phyloP scores from a whole-genome alignment of 768 basidiomycete genomes.

The Panaeolus cyanescens region DNA sequence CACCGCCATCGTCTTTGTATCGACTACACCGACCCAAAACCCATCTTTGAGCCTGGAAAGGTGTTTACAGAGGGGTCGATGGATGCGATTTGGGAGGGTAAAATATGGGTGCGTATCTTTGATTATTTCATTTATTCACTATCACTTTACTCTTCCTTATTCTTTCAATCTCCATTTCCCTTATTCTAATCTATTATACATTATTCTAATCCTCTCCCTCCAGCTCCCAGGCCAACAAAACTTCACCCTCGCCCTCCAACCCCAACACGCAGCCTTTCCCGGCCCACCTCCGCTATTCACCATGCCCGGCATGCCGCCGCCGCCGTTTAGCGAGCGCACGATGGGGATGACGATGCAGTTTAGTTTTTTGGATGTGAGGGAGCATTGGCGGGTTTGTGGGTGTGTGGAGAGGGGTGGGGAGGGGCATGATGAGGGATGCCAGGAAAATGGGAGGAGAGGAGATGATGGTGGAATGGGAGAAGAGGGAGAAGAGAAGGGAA shows the following conservation, averaged over 20 bases:
- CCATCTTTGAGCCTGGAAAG: conserved; percentile 28
- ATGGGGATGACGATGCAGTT: neutral
- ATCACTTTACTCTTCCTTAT: too few species aligned
- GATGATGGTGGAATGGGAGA: neutral
- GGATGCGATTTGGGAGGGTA: conserved; percentile 62
- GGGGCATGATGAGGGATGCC: neutral
- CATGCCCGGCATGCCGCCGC: neutral
- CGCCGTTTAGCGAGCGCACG: neutral
- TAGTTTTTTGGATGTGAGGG: conserved; percentile 6
- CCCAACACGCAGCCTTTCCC: neutral
- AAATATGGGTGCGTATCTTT: neutral
- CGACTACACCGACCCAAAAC: conserved; percentile 24
- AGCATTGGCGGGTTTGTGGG: conserved; percentile 6
- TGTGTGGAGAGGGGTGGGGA: conserved; percentile 1
- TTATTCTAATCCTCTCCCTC: neutral
- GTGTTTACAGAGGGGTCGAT: conserved; percentile 54
- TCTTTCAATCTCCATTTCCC: too few species aligned
- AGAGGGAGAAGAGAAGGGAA: neutral
- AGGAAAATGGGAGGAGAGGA: neutral
- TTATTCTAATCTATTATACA: too few species aligned
- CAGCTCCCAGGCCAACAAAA: neutral
- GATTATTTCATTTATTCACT: neutral
- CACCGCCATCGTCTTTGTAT: conserved; percentile 50
- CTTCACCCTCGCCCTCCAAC: neutral
- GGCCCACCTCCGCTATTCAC: neutral